Conservation (phyloP, 192 early-diverging fungal genomes). For the Coemansia sp. region DNA sequence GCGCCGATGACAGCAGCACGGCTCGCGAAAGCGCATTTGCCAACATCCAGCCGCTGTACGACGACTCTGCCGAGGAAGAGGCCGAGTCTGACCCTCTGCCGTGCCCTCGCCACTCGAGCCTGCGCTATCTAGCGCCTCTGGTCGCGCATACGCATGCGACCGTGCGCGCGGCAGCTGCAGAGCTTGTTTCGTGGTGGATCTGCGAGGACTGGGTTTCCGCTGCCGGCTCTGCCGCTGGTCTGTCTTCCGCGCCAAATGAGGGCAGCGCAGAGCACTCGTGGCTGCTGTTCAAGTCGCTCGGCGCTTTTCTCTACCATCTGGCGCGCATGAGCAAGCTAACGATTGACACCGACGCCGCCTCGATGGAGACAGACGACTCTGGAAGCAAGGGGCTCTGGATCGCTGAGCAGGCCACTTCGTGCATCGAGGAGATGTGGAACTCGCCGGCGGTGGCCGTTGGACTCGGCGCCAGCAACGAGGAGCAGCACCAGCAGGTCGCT, state of each 20-base stretch:
- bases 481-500: conserved; percentile 10
- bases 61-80: conserved; percentile 4
- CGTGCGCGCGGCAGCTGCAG: conserved; percentile 64
- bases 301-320: conserved; percentile 38
- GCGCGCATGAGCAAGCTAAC: conserved; percentile 7
- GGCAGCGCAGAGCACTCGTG: conserved; percentile 22
- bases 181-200: conserved; percentile 58
- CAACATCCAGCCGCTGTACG: conserved; percentile 21
- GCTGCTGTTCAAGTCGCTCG: conserved; percentile 32
- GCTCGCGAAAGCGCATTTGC: background rate
- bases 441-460: conserved; percentile 19
- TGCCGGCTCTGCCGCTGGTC: conserved; percentile 4
- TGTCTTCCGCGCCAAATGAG: conserved; percentile 13
- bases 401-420: conserved; percentile 33
- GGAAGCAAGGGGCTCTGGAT: conserved; percentile 20
- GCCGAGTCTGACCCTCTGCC: conserved; percentile 50
- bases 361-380: background rate
- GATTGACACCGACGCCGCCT: background rate
- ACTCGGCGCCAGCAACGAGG: conserved; percentile 8
- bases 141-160: conserved; percentile 69
- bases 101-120: conserved; percentile 54
- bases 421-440: conserved; percentile 42
- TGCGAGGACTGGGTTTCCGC: conserved; percentile 46
- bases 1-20: conserved; percentile 3
- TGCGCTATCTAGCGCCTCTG: conserved; percentile 60